phyloP scores from a whole-genome alignment of 345 rosid genomes.

The Aquilaria sinensis region DNA sequence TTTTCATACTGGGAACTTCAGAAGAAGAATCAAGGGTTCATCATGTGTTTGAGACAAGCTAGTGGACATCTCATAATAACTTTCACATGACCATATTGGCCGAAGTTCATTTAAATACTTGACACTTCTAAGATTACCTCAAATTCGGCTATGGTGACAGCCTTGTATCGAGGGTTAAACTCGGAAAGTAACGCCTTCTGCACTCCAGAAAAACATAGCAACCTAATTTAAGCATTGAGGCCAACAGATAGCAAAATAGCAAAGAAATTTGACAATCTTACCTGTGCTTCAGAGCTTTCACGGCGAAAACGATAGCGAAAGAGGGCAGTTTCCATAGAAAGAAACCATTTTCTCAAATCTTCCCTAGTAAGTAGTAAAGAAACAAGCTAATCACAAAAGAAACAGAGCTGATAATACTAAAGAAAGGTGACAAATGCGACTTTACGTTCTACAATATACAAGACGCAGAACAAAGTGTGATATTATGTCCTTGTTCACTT shows the following conservation, averaged over 20 bases:
- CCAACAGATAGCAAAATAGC: background rate
- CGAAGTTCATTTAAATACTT: background rate
- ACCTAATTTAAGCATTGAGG: conserved; percentile 7
- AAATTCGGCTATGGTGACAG: conserved; percentile 51
- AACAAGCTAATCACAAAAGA: background rate
- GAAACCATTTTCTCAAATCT: conserved; percentile 93
- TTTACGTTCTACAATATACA: conserved; percentile 92
- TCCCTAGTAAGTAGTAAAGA: conserved; percentile 36
- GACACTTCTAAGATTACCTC: conserved; percentile 41
- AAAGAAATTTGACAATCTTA: conserved; percentile 17
- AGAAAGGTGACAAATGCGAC: background rate
- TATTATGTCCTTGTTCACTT: conserved; percentile 60
- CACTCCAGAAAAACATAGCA: conserved; percentile 11
- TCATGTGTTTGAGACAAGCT: background rate
- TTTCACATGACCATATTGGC: background rate
- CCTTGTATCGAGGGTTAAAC: conserved; percentile 63
- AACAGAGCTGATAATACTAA: background rate
- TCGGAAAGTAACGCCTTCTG: conserved; percentile 65
- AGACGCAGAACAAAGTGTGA: conserved; percentile 88
- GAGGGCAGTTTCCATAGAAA: conserved; percentile 76
- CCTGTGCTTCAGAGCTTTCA: conserved; percentile 49
- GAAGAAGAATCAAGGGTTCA: conserved; percentile 1
- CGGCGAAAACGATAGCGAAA: conserved; percentile 60
- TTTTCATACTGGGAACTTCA: background rate
- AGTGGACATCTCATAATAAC: background rate